Evolutionary conservation across 208 protist genomes (phyloP).

Genomic region (Acanthamoeba triangularis): DNA sequence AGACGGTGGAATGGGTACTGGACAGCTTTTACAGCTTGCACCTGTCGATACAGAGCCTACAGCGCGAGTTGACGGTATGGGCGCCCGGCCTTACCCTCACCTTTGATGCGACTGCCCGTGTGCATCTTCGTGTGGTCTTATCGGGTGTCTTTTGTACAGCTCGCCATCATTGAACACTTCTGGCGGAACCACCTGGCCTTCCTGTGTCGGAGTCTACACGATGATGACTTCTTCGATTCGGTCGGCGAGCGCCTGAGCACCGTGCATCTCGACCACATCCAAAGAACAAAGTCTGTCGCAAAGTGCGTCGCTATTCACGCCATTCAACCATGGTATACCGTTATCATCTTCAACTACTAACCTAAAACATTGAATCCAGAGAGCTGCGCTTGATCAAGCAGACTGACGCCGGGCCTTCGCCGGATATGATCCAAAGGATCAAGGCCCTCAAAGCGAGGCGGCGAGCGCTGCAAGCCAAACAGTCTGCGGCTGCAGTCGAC

Average conservation of each 20-base stretch:
- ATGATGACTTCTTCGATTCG: neutral
- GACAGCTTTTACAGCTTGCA: constrained; percentile 10
- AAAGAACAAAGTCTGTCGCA: neutral
- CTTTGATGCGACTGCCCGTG: neutral
- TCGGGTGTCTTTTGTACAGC: too few relatives aligned
- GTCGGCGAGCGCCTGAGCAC: neutral
- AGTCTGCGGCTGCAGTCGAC: neutral
- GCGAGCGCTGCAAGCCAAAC: neutral
- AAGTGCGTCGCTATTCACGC: neutral
- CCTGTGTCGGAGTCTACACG: neutral
- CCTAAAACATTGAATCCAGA: neutral
- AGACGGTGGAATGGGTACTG: constrained; percentile 9
- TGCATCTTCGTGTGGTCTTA: neutral
- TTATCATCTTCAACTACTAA: neutral
- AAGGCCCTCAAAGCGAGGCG: neutral
- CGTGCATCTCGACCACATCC: neutral
- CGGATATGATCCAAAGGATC: neutral
- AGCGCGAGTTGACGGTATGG: constrained; percentile 34
- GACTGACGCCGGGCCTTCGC: neutral
- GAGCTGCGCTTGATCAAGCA: neutral
- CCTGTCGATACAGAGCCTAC: constrained; percentile 25
- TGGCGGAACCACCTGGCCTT: neutral
- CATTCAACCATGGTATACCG: too few relatives aligned
- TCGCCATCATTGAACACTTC: constrained; percentile 36
- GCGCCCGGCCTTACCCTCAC: neutral